Percentiles rank a stretch among this genome's conserved stretches.
Conservation (phyloP, 768 basidiomycete genomes). For the Pleurotus cornucopiae region DNA sequence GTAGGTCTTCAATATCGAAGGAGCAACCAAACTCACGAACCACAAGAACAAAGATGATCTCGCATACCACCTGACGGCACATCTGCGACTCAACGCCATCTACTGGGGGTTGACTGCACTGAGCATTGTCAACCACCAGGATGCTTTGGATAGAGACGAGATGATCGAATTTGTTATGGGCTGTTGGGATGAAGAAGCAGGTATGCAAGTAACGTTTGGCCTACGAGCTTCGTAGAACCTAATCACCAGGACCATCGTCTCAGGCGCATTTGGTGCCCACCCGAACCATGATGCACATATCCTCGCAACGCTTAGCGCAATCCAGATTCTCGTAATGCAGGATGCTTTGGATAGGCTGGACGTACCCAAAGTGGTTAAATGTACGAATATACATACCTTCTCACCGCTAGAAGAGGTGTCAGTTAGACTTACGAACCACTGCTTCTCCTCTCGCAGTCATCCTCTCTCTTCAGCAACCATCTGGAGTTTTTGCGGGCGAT, state of each 20-base stretch:
- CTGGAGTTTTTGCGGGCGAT: conserved; percentile 90
- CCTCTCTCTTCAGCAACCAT: conserved; percentile 76
- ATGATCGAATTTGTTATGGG: conserved; percentile 88
- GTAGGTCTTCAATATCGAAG: conserved; percentile 28
- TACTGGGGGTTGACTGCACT: conserved; percentile 96
- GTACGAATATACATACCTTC: conserved; percentile 36
- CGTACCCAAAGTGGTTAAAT: conserved; percentile 64
- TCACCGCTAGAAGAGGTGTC: no score
- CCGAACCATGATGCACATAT: conserved; percentile 93
- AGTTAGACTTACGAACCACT: no score
- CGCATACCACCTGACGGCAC: conserved; percentile 85
- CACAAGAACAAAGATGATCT: conserved; percentile 79
- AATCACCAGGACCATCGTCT: conserved; percentile 5
- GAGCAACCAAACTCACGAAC: not conserved
- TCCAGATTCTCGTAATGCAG: conserved; percentile 88
- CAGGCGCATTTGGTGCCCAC: conserved; percentile 90
- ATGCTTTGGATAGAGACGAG: conserved; percentile 78
- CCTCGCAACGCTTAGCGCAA: conserved; percentile 81
- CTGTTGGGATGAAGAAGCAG: conserved; percentile 93
- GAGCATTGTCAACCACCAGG: conserved; percentile 70
- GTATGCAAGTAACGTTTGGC: conserved; percentile 27
- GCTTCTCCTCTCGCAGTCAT: conserved; percentile 52
- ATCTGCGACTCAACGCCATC: conserved; percentile 91
- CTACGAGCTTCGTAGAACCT: not conserved
- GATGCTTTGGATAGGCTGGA: conserved; percentile 75